Conservation (phyloP, 345 rosid genomes). For the Eucalyptus pauciflora region DNA sequence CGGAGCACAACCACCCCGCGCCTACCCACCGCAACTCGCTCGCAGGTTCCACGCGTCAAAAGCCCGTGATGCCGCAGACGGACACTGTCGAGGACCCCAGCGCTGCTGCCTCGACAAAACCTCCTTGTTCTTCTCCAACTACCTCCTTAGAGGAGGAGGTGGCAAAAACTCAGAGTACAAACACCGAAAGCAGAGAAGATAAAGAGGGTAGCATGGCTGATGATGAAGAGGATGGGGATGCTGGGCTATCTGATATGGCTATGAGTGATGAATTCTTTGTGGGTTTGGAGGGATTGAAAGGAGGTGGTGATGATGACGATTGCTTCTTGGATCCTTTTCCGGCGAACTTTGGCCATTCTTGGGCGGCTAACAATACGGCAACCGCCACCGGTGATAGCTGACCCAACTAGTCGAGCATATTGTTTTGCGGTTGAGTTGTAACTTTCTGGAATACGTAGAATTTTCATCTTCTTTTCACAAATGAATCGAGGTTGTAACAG, state of each 20-base stretch:
- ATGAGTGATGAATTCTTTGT: slow-evolving; percentile 67
- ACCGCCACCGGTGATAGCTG: slow-evolving; percentile 38
- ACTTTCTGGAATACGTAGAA: not conserved
- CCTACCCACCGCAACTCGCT: slow-evolving; percentile 94
- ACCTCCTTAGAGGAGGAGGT: slow-evolving; percentile 53
- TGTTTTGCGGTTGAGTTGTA: not conserved
- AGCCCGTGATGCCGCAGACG: slow-evolving; percentile 16
- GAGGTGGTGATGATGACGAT: slow-evolving; percentile 21
- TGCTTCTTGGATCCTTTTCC: slow-evolving; percentile 39
- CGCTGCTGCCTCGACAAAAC: slow-evolving; percentile 7
- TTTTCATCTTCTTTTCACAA: not conserved
- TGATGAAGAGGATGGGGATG: slow-evolving; percentile 46
- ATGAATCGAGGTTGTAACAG: not conserved
- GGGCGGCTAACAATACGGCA: slow-evolving; percentile 25
- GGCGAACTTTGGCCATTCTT: slow-evolving; percentile 45
- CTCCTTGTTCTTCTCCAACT: slow-evolving; percentile 26
- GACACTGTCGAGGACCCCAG: slow-evolving; percentile 10
- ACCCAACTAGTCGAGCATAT: not conserved
- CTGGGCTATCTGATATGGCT: slow-evolving; percentile 44
- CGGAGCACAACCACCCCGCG: slow-evolving; percentile 90
- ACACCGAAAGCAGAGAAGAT: slow-evolving; percentile 41
- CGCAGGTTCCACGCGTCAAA: slow-evolving; percentile 87
- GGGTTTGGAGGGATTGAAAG: slow-evolving; percentile 57
- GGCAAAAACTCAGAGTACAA: slow-evolving; percentile 20
- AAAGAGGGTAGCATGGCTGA: slow-evolving; percentile 9